Evolutionary conservation across 208 protist genomes (phyloP).

Genomic region (Endotrypanum monterogeii): DNA sequence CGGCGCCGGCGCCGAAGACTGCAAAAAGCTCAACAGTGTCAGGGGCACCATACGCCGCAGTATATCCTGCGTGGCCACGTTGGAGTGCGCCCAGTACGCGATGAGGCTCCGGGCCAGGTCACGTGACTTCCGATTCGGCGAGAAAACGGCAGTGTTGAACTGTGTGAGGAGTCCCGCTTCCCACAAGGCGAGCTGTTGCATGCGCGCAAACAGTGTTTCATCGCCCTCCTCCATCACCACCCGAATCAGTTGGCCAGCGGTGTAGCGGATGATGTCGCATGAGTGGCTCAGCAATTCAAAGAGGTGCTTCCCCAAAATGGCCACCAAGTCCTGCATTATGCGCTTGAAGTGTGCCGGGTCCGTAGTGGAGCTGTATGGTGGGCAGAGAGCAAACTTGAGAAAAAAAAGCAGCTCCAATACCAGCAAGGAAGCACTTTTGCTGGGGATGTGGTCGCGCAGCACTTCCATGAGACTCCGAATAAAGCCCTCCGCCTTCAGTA

Average conservation of each 20-base stretch:
- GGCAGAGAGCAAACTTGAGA: slow-evolving; percentile 91
- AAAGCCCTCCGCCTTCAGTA: slow-evolving; percentile 77
- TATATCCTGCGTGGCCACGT: slow-evolving; percentile 79
- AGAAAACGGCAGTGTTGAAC: slow-evolving; percentile 84
- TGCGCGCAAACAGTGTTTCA: slow-evolving; percentile 71
- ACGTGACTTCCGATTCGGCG: slow-evolving; percentile 57
- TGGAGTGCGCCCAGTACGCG: slow-evolving; percentile 85
- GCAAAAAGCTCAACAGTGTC: slow-evolving; percentile 83
- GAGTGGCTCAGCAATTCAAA: slow-evolving; percentile 80
- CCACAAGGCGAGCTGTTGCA: slow-evolving; percentile 84
- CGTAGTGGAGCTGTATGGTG: slow-evolving; percentile 90
- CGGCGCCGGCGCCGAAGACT: slow-evolving; percentile 65
- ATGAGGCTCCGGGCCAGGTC: slow-evolving; percentile 88
- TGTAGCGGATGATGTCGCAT: slow-evolving; percentile 81
- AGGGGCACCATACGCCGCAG: slow-evolving; percentile 88
- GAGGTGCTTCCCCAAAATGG: slow-evolving; percentile 66
- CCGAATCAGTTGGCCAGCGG: slow-evolving; percentile 88
- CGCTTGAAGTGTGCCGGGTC: slow-evolving; percentile 66
- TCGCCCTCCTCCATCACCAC: slow-evolving; percentile 92
- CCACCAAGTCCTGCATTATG: slow-evolving; percentile 68
- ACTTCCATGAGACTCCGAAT: slow-evolving; percentile 66
- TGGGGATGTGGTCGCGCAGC: slow-evolving; percentile 67
- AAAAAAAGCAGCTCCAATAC: slow-evolving; percentile 85
- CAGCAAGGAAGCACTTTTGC: slow-evolving; percentile 81
- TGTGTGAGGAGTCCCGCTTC: slow-evolving; percentile 89